Base-by-base conservation (phyloP, 2,329 filamentous ascomycete genomes). In the Elsinoe perseae region DNA sequence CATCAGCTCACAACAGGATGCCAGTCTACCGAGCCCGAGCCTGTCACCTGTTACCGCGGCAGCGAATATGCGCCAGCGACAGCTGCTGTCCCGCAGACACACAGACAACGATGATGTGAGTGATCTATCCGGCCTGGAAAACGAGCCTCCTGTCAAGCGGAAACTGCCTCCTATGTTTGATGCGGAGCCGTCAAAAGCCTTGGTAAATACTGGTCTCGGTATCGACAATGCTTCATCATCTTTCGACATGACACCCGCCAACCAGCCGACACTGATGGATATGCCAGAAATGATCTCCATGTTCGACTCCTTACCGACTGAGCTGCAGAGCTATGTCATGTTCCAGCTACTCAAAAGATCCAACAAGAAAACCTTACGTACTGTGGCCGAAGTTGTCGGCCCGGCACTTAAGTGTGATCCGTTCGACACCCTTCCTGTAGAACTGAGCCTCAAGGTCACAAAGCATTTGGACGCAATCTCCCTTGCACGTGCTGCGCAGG, bases 391-490 rank as follows among this genome's bases (percentile, higher is more conserved):
- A 62, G 84, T 90, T 12, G 91, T 98, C 61, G 96, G 95, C 65
- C 93, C 93, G 6, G 89, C 92, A 0, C 73, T 98, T 57, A 96
- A 95, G 70, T 95, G 90, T 67, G 93, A 98, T 68, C 96, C 97
- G 60, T 75, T 98, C 50, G 82, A 82, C 60, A 82, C 89, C 58
- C 78, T 98, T 1, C 93, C 93, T 1, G 76, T 87, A 0, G 93
- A 98, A 69, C 79, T 98, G 18, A 88, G 88, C 56, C 81, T 95
- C 18, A 88, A 95, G 64, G 85, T 97, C 50, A 80, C 96, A 10
- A 86, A 87, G 25, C 95, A 92, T 66, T 81, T 98, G 16, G 87
- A 95, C 66, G 80, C 87, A 56, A 83, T 83, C 63, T 93, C 92
- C 63, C 83, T 97, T 64, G 96, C 91, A 69, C 86, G 84, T 60